These are phyloP conservation scores for Aspergillus vadensis DNA, from an alignment of 2,329 filamentous ascomycete genomes.

Conservation along the genomic window DNA sequence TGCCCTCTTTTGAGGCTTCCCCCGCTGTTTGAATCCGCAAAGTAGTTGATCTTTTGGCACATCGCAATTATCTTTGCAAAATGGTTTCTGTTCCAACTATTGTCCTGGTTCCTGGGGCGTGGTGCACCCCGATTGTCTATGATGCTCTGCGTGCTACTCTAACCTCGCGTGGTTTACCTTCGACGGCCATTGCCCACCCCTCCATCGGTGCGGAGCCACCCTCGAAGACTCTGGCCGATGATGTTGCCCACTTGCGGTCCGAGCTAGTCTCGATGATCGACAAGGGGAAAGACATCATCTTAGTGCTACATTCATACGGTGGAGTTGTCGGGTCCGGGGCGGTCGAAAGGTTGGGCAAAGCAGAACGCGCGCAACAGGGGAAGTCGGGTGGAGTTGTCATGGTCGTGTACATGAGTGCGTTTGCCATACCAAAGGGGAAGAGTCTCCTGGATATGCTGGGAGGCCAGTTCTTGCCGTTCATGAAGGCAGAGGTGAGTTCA, in stretches of 20 bases:
- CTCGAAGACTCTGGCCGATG: constrained; percentile 38
- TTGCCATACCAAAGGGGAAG: constrained; percentile 38
- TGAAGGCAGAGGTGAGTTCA: constrained; percentile 25
- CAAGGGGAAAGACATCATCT: constrained; percentile 27
- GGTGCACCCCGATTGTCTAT: constrained; percentile 38
- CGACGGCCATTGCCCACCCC: constrained; percentile 32
- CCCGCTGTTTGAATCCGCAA: no score
- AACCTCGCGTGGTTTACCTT: constrained; percentile 34
- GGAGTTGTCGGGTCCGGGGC: constrained; percentile 35
- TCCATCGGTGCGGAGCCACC: constrained; percentile 34
- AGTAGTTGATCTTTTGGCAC: neutral
- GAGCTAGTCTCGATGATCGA: constrained; percentile 30
- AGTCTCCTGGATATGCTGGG: constrained; percentile 35
- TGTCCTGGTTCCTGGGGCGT: constrained; percentile 46
- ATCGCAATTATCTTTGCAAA: neutral
- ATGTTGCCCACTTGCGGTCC: constrained; percentile 31
- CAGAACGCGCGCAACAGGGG: constrained; percentile 25
- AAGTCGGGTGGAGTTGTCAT: constrained; percentile 32
- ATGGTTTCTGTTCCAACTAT: constrained; percentile 23
- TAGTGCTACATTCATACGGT: constrained; percentile 40
- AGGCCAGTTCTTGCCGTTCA: constrained; percentile 23
- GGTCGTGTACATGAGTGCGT: constrained; percentile 38
- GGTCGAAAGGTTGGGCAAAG: constrained; percentile 29
- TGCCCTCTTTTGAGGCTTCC: neutral
- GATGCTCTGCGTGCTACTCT: constrained; percentile 34